A percentile compares a stretch with the other conserved stretches of the same genome.
phyloP scores from a whole-genome alignment of 164 flowering plant species.

The Vitis cinerea region DNA sequence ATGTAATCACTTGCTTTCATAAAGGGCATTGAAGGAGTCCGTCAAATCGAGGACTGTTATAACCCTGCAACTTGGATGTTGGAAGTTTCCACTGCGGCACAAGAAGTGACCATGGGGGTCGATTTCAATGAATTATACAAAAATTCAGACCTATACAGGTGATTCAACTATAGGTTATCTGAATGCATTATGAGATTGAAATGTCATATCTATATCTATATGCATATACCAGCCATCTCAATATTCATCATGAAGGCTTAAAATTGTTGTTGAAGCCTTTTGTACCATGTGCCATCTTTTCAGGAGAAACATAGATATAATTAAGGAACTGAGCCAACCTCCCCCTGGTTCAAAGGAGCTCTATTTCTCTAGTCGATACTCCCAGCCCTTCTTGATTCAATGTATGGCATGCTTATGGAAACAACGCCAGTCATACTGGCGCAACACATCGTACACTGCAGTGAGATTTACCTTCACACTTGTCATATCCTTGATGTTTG shows the following conservation, averaged over 20 bases:
- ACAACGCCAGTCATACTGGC: constrained; percentile 47
- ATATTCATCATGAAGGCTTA: too few species aligned
- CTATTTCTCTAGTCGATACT: constrained; percentile 30
- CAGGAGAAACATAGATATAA: constrained; percentile 49
- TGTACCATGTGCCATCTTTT: constrained; percentile 10
- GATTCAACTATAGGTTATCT: too few species aligned
- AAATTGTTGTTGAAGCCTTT: neutral
- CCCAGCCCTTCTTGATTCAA: constrained; percentile 33
- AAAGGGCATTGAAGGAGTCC: constrained; percentile 13
- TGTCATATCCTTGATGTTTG: constrained; percentile 32
- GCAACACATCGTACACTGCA: constrained; percentile 43
- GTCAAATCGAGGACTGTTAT: constrained; percentile 23
- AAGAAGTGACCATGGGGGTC: constrained; percentile 21
- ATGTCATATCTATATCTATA: too few species aligned
- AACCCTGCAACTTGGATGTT: constrained; percentile 54
- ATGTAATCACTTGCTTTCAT: neutral
- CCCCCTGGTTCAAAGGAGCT: constrained; percentile 36
- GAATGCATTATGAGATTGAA: too few species aligned
- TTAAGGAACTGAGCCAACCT: constrained; percentile 34
- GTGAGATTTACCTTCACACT: constrained; percentile 33
- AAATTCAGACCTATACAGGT: constrained; percentile 30
- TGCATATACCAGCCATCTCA: too few species aligned
- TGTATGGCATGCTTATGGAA: constrained; percentile 48
- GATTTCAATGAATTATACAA: constrained; percentile 20
- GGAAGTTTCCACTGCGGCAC: constrained; percentile 17